phyloP scores from a whole-genome alignment of 2,329 filamentous ascomycete species.

The Diaporthe eres region DNA sequence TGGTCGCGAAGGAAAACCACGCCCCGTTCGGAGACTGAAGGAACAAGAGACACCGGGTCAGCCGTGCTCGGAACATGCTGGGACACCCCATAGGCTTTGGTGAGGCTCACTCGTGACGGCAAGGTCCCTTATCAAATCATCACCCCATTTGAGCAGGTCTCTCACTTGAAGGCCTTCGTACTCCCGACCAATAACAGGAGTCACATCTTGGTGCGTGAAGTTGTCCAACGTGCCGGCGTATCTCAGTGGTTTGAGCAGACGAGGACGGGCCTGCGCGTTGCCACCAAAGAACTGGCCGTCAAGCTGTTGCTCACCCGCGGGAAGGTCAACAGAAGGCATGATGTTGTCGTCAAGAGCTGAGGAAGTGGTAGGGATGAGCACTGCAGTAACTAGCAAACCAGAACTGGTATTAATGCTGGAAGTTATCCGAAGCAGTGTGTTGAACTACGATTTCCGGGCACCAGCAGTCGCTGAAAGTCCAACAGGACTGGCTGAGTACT shows the following conservation, averaged over 20 bases:
- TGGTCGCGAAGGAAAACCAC: conserved; percentile 66
- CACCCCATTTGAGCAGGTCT: conserved; percentile 49
- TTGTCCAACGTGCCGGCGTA: conserved; percentile 58
- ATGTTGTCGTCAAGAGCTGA: conserved; percentile 24
- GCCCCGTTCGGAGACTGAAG: conserved; percentile 60
- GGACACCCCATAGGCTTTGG: background rate
- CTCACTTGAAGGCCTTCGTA: conserved; percentile 50
- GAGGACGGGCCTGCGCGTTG: conserved; percentile 45
- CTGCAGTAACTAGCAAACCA: too few species aligned
- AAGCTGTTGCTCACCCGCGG: conserved; percentile 34
- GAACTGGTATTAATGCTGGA: background rate
- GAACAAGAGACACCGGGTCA: conserved; percentile 27
- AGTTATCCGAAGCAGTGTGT: background rate
- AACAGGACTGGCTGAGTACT: conserved; percentile 17
- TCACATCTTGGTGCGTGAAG: conserved; percentile 53
- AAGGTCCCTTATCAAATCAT: conserved; percentile 52
- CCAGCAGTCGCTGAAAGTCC: background rate
- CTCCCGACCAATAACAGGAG: conserved; percentile 53
- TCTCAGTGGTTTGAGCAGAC: conserved; percentile 40
- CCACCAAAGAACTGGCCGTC: conserved; percentile 47
- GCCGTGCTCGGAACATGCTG: background rate
- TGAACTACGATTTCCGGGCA: background rate
- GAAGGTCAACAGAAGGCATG: conserved; percentile 53
- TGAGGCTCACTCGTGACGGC: conserved; percentile 47
- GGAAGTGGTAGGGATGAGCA: background rate